Conservation (phyloP, 129 eudicot genomes). For the Oenanthe sinensis region DNA sequence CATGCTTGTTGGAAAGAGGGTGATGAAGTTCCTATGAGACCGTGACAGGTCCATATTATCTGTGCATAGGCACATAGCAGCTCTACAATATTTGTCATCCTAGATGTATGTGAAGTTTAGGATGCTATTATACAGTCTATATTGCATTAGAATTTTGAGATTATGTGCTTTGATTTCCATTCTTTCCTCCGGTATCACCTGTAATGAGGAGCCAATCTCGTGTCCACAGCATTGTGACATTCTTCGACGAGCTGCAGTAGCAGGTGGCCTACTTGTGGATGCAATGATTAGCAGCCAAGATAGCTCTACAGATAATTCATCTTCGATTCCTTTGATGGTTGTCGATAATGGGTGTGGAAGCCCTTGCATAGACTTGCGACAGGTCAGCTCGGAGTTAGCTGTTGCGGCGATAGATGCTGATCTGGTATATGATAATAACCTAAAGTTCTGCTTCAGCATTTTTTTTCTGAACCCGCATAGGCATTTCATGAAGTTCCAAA, state of each 20-base stretch:
- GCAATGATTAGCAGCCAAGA: conserved; percentile 78
- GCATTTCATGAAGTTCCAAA: not conserved
- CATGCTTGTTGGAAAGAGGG: not conserved
- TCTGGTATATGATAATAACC: conserved; percentile 40
- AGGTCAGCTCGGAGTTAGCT: conserved; percentile 94
- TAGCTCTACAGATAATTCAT: conserved; percentile 31
- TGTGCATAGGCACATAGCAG: not conserved
- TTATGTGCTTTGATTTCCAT: not conserved
- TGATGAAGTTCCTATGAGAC: not conserved
- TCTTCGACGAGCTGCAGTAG: conserved; percentile 95
- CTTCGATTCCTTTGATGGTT: conserved; percentile 85
- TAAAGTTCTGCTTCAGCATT: not conserved
- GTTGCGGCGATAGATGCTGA: conserved; percentile 96
- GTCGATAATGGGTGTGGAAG: conserved; percentile 97
- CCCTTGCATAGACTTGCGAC: conserved; percentile 94
- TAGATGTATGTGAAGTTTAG: not conserved
- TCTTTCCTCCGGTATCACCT: not conserved
- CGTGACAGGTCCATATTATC: not conserved
- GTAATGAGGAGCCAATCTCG: not conserved
- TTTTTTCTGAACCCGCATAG: not conserved
- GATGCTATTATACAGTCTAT: not conserved
- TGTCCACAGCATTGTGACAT: conserved; percentile 83
- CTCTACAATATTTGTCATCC: not conserved
- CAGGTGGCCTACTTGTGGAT: conserved; percentile 91
- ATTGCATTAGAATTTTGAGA: not conserved